Evolutionary conservation across 371 early-diverging fungal species (phyloP), one percentile per base, ranked within the genome.

Genomic region (Rhizomucor miehei): DNA sequence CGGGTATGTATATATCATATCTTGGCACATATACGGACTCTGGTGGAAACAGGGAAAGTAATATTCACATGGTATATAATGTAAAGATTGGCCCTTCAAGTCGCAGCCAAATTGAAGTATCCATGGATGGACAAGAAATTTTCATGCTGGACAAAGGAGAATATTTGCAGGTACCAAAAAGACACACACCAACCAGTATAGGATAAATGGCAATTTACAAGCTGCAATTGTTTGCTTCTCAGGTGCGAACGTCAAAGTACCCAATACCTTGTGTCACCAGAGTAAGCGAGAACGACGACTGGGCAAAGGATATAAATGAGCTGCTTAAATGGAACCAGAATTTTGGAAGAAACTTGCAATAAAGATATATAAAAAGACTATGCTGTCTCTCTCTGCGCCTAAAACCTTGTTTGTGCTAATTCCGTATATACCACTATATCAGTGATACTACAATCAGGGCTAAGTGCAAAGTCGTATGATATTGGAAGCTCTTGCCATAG

Each of bases 311-410:
- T 59, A 88, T 92, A 51, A 90, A 90, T 65, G 84, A 88, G 49
- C 67, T 92, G 52, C 67, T 92, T 43, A 89, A 90, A 56, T 92
- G 89, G 80, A 92, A 92, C 58, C 88, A 90, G 55, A 84, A 84
- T 3, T 91, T 91, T 65, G 80, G 73, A 25, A 74, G 73, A 12
- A 57, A 57, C 23, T 41, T 61, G 23, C 46, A 19, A 46, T 54
- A 36, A n/a, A n/a, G n/a, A n/a, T n/a, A 54, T 35, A 36, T 9
- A 34, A 14, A 37, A n/a, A 50, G 6, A 24, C 47, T n/a, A 24
- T 21, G 13, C 21, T 47, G n/a, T 23, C n/a, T 47, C 25, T 47
- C 47, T n/a, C n/a, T n/a, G n/a, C n/a, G n/a, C n/a, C n/a, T n/a
- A n/a, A n/a, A n/a, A n/a, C n/a, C n/a, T n/a, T n/a, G n/a, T n/a